phyloP scores from a whole-genome alignment of 164 flowering plant genomes.

The Santalum album region DNA sequence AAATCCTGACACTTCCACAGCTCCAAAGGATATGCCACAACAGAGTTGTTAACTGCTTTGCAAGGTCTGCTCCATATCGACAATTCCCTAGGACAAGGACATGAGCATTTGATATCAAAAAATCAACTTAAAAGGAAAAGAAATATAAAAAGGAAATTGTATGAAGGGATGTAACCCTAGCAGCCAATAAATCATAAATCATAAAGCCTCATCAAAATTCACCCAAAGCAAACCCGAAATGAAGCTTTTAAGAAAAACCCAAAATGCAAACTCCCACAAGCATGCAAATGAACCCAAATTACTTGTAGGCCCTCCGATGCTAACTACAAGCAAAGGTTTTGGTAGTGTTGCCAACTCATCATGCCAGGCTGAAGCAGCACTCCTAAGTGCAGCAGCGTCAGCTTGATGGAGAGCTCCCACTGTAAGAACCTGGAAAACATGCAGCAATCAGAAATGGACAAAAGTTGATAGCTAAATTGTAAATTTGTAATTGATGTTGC shows the following conservation, averaged over 20 bases:
- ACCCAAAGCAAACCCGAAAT: no score
- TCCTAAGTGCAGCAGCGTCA: constrained; percentile 68
- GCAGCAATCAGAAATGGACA: background rate
- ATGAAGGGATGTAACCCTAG: no score
- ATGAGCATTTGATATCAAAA: no score
- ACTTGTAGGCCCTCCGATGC: constrained; percentile 94
- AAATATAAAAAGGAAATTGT: no score
- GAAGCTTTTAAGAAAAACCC: background rate
- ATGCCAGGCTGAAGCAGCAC: constrained; percentile 83
- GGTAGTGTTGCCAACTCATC: constrained; percentile 84
- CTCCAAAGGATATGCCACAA: constrained; percentile 56
- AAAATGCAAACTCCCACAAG: background rate
- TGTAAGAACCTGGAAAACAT: constrained; percentile 56
- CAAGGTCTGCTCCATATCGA: constrained; percentile 81
- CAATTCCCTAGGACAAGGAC: constrained; percentile 47
- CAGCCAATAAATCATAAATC: no score
- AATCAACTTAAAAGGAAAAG: no score
- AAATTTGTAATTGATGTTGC: background rate
- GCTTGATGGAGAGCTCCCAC: constrained; percentile 85
- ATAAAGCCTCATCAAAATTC: background rate
- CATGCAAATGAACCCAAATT: constrained; percentile 2
- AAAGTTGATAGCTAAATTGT: background rate
- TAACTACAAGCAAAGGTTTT: constrained; percentile 85
- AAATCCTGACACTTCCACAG: constrained; percentile 84
- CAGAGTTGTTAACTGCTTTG: constrained; percentile 46